Percentiles rank a stretch among this genome's conserved stretches.
Evolutionary conservation across 306 rosid species (phyloP).

Genomic region (Gynostemma pentaphyllum): DNA sequence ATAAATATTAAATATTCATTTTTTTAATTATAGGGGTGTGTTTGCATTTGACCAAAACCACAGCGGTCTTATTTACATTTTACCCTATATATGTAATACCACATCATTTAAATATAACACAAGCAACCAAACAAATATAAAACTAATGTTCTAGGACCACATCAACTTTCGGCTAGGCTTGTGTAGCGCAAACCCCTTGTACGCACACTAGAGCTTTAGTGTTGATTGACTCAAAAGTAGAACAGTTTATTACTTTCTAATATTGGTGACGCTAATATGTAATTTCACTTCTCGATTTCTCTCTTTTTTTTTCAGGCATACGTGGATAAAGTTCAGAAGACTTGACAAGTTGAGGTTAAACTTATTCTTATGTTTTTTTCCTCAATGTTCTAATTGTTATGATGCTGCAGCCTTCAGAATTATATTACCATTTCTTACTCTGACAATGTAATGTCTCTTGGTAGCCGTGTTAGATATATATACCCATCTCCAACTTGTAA

Average conservation of each 20-base stretch:
- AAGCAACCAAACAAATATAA: no score
- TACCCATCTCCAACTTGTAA: background rate
- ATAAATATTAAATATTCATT: no score
- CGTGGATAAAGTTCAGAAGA: slow-evolving; percentile 9
- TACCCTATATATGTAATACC: no score
- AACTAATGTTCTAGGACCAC: no score
- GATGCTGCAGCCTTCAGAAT: background rate
- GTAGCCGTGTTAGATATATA: background rate
- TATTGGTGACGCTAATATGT: background rate
- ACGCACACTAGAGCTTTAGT: no score
- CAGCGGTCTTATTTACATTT: no score
- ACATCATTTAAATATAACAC: no score
- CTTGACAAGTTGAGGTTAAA: background rate
- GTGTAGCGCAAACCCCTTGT: no score
- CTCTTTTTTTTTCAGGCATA: background rate
- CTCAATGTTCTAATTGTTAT: background rate
- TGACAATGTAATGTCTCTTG: slow-evolving; percentile 1
- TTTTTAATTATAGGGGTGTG: no score
- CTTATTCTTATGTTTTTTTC: background rate
- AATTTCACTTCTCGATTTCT: background rate
- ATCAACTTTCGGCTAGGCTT: no score
- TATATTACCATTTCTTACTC: background rate
- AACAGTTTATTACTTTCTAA: background rate
- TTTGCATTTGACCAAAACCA: no score
- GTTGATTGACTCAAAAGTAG: no score